Evolutionary conservation across 768 basidiomycete genomes (phyloP), one percentile per base, ranked within the genome.

Genomic region (Leccinum incarnatum): DNA sequence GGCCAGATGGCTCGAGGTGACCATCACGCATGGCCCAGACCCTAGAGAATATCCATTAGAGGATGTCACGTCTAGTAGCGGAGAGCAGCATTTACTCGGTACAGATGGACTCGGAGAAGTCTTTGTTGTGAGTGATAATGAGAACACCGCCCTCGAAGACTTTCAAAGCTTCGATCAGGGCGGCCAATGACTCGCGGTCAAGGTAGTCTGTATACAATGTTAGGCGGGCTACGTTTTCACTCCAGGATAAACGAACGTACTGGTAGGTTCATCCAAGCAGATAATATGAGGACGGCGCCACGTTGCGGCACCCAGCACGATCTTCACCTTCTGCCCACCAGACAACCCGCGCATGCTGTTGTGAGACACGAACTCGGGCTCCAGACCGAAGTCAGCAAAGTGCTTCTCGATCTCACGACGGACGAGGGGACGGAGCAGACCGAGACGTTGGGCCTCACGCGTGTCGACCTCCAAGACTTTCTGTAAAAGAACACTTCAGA

Each of bases 1-100:
- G 94, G 62, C 95, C 95, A 47, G 95, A 98, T 6, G 96, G 94
- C 80, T 95, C 93, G 63, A 98, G 87, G 67, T 81, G 87, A 69
- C 97, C 97, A 73, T 98, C 93, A 53, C 91, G 88, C 97, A 98
- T 99, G 42, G 97, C 96, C 97, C 97, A 98, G 45, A 98, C 95
- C 80, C 79, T 80, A 57, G 12, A 29, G 23, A 57, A 47, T 6
- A 19, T 56, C 4, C 19, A 49, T 62, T 51, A 56, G 53, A 29
- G 0, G 51, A 36, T 4, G 30, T 21, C 42, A 34, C 15, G 2
- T 21, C n/a, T 17, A 36, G 7, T 5, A 40, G 32, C 10, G 14
- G 15, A 19, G 32, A 49, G n/a, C 30, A 15, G 8, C 17, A 73
- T 67, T 59, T 63, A 80, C 79, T 98, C 96, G 65, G 86, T 82